phyloP scores from a whole-genome alignment of 2,329 filamentous ascomycete species.

The Emmonsiellopsis sp. region DNA sequence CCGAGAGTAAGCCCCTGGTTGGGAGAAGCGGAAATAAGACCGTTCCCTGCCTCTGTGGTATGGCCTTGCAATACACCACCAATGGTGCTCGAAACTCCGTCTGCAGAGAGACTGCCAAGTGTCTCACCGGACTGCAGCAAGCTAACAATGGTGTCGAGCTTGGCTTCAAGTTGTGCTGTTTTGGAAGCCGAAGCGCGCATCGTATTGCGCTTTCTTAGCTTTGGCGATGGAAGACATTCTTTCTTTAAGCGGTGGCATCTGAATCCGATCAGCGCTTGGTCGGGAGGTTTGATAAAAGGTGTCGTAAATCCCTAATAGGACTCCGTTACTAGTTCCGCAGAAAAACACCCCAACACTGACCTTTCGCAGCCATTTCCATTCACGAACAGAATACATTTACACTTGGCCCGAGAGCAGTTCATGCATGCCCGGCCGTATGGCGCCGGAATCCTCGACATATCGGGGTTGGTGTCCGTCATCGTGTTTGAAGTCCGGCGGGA shows the following conservation, averaged over 20 bases:
- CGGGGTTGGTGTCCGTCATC: background rate
- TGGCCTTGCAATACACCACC: background rate
- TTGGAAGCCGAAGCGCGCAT: slow-evolving; percentile 10
- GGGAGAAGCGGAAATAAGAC: background rate
- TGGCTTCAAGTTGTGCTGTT: slow-evolving; percentile 20
- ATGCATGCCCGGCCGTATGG: slow-evolving; percentile 33
- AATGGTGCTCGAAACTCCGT: background rate
- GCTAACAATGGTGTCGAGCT: slow-evolving; percentile 20
- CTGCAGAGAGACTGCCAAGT: slow-evolving; percentile 10
- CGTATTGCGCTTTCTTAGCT: slow-evolving; percentile 21
- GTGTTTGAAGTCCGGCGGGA: background rate
- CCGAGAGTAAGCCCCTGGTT: background rate
- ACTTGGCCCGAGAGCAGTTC: slow-evolving; percentile 37
- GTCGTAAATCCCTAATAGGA: background rate
- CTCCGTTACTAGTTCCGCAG: background rate
- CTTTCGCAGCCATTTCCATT: slow-evolving; percentile 19
- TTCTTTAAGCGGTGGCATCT: slow-evolving; percentile 36
- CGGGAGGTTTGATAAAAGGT: background rate
- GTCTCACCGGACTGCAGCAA: slow-evolving; percentile 19
- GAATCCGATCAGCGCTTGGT: background rate
- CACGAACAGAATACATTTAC: slow-evolving; percentile 33
- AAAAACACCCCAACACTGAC: slow-evolving; percentile 9
- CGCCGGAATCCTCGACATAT: slow-evolving; percentile 9
- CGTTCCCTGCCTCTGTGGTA: background rate
- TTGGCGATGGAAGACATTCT: slow-evolving; percentile 30